Evolutionary conservation across 805 yeast genomes (phyloP), one percentile per base, ranked within the genome.

Genomic region (Lachancea meyersii): DNA sequence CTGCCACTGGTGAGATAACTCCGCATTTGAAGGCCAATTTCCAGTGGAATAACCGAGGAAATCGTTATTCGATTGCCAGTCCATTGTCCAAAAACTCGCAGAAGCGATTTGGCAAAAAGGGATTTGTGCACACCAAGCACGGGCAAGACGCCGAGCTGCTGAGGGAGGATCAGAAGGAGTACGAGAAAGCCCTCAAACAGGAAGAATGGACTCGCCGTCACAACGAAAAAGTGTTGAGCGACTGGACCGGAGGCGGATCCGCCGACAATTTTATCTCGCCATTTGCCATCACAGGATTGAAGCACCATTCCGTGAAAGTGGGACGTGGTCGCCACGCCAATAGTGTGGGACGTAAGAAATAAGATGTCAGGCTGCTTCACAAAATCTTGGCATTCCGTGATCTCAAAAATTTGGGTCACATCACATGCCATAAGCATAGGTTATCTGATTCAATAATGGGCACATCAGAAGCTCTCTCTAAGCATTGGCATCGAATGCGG

Each of bases 131-230:
- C 53, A 76, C 74, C 54, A 81, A 80, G 48, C 75, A 79, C 45
- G 76, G 75, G 43, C 76, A 73, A 48, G 65, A 55, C 20, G 54
- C 57, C 5, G 73, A 73, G 34, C 72, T 84, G 37, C 72, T 88
- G 44, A 77, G 94, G 54, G 97, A 86, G 63, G 99, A 93, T 65
- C 97, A 93, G 68, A 86, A 84, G 56, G 98, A 93, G 64, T 93
- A 93, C 63, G 77, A 79, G 50, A 80, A 83, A 61, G 95, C 96
- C 1, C 60, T 91, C 46, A 88, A 88, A 60, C 82, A 86, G 55
- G 94, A 89, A 42, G 80, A 81, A 34, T 87, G 96, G 94, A 82
- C 80, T 53, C 76, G 85, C 56, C 75, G 85, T 55, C 84, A 86
- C 55, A 86, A 86, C 54, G 97, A 89, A 56, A 89, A 89, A 61